phyloP scores from a whole-genome alignment of 495 filamentous ascomycete genomes.

The Margaritispora aquatica region DNA sequence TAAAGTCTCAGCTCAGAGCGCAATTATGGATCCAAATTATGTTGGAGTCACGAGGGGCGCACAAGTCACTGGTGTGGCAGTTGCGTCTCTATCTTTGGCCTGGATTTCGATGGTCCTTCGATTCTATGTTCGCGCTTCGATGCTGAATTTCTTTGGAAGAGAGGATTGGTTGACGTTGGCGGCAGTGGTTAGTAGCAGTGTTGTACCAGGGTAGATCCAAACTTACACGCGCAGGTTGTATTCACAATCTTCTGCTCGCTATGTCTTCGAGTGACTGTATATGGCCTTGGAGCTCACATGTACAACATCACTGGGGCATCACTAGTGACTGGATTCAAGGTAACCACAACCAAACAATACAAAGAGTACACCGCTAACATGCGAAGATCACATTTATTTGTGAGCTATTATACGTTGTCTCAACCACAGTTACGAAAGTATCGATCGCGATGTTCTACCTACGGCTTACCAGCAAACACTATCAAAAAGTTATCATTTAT shows the following conservation, averaged over 20 bases:
- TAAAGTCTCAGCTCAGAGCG: not conserved
- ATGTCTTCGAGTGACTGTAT: conserved; percentile 7
- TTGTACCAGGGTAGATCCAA: not conserved
- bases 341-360: not conserved
- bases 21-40: not conserved
- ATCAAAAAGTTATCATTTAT: conserved; percentile 33
- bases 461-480: conserved; percentile 29
- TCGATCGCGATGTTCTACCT: conserved; percentile 38
- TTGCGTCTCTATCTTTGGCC: conserved; percentile 13
- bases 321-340: conserved; percentile 15
- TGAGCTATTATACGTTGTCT: conserved; percentile 33
- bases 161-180: conserved; percentile 23
- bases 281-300: conserved; percentile 20
- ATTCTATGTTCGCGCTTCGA: conserved; percentile 18
- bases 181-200: conserved; percentile 14
- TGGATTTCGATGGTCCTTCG: conserved; percentile 19
- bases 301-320: conserved; percentile 6
- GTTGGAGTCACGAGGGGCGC: conserved; percentile 11
- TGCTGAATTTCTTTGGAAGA: conserved; percentile 19
- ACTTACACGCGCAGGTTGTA: conserved; percentile 8
- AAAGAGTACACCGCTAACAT: not conserved
- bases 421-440: conserved; percentile 33
- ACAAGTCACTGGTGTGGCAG: conserved; percentile 19
- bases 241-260: conserved; percentile 19
- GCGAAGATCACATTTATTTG: conserved; percentile 23